Base-by-base conservation (phyloP, 805 yeast species). In the Pichia phayaonensis region DNA sequence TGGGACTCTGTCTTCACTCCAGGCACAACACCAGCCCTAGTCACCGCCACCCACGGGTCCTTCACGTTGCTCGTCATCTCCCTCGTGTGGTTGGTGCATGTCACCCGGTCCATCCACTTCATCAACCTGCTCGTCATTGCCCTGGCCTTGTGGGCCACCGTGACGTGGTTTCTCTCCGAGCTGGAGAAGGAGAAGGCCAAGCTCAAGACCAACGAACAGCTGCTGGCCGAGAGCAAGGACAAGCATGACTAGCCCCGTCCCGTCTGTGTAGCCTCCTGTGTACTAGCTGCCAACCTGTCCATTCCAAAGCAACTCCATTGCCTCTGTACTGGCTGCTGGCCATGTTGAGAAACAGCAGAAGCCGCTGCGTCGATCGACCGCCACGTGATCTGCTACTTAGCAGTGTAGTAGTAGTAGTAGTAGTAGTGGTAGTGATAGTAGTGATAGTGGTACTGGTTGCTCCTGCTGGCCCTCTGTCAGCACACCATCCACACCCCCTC, bases 1-100 rank as follows among this genome's bases (percentile, higher is more conserved):
- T 90, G 97, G 97, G 83, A 86, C 50, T 86, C 96, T 15, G 80
- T 94, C 26, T 87, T 92, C 68, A 83, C 88, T 18, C 97, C 98
- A 7, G 99, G 99, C 1, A 80, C 96, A 1, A 79, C 94, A 1
- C 97, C 97, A 1, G 89, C 95, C 1, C 74, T 94, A 47, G 74
- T 90, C n/a, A 73, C 75, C 39, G 97, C 98, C 2, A 92, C 97
- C 0, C 97, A 94, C 64, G 75, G 72, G 2, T 85, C 97, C 2
- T 94, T 94, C 61, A 71, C 76, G 0, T 73, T 84, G 12, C 73
- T 94, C 50, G 71, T 81, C 13, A 44, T 77, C 6, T 74, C 86
- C 1, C 72, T 92, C 53, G 54, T 71, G 1, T 69, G 74, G 51
- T 76, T 92, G 69, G 75, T 83, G 29, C 79, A 75, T 56, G 64